Evolutionary conservation across 2,329 filamentous ascomycete species (phyloP).

Genomic region (Leptographium procerum): DNA sequence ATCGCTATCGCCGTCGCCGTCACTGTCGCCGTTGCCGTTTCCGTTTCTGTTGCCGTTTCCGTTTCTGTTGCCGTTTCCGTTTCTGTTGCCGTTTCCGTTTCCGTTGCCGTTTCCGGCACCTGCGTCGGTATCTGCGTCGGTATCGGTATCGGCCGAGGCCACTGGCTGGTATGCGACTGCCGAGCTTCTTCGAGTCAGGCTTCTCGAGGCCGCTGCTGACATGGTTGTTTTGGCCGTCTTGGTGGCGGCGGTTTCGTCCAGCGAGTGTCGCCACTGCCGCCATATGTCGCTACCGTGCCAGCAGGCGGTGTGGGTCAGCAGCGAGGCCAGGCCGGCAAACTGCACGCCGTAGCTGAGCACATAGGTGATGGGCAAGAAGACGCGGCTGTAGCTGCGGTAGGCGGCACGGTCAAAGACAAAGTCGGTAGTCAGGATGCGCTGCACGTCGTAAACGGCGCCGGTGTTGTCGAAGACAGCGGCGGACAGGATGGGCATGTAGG

Average conservation of each 20-base stretch:
- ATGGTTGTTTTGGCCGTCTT: too few species aligned
- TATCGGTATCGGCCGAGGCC: not conserved
- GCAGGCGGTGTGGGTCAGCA: conserved; percentile 70
- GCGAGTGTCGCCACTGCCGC: conserved; percentile 60
- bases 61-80: not conserved
- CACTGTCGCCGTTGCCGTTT: not conserved
- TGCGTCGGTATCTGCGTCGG: not conserved
- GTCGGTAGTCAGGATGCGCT: conserved; percentile 63
- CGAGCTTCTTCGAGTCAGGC: too few species aligned
- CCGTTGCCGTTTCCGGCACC: too few species aligned
- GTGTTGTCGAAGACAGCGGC: conserved; percentile 78
- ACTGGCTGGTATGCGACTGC: conserved; percentile 7
- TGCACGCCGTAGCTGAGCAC: conserved; percentile 78
- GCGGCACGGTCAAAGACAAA: conserved; percentile 68
- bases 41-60: not conserved
- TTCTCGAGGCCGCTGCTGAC: too few species aligned
- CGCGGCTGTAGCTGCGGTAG: conserved; percentile 70
- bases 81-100: not conserved
- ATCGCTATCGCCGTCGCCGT: not conserved
- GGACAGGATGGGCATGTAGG: conserved; percentile 79
- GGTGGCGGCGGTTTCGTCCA: conserved; percentile 48
- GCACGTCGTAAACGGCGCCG: conserved; percentile 69
- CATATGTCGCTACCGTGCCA: conserved; percentile 80
- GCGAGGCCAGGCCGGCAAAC: conserved; percentile 68
- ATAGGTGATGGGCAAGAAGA: conserved; percentile 80